Evolutionary conservation across 257 asterid genomes (phyloP), one percentile per base, ranked within the genome.

Genomic region (Ophiorrhiza pumila): DNA sequence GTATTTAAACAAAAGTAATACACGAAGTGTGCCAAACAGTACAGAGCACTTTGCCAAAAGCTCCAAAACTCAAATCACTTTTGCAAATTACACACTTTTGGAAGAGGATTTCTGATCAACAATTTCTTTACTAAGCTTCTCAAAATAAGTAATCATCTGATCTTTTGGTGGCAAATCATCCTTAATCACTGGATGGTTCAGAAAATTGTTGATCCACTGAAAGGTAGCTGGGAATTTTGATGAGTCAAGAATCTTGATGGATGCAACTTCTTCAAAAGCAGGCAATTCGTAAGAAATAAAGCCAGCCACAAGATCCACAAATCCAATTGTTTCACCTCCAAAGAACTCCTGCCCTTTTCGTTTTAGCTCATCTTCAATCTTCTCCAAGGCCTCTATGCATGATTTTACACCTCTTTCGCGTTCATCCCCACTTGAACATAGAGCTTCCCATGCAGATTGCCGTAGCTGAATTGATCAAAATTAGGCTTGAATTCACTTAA

Each of bases 241-340:
- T 2, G 80, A 72, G 29, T 83, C 83, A 23, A 83, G 56, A 52
- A 86, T 70, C 60, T 78, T 80, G 10, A 82, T 18, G 0, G 71
- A 68, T 1, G 67, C 83, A 39, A 69, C 57, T 73, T 83, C 82
- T 37, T 86, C 90, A 64, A 68, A 83, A 23, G 69, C 74, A 22
- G 86, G 85, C n/a, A 83, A 20, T 46, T 57, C 47, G 41, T 73
- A 76, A 4, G 88, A 27, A 62, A 80, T 34, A 65, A 55, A 80
- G 50, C 87, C 91, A 17, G 85, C 29, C 6, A 71, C 59, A 0
- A 87, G 58, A 34, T 87, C 91, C 29, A 77, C n/a, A 50, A 63
- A 76, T 1, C 91, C 89, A 11, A 81, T 79, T 13, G 23, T 64
- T 0, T 87, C 82, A 0, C 85, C 89, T 60, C 88, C 91, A 62